Percentiles rank a stretch among this genome's conserved stretches.
These are phyloP conservation scores for Aspergillus mulundensis DNA, from an alignment of 495 filamentous ascomycete genomes.

Conservation along the genomic window DNA sequence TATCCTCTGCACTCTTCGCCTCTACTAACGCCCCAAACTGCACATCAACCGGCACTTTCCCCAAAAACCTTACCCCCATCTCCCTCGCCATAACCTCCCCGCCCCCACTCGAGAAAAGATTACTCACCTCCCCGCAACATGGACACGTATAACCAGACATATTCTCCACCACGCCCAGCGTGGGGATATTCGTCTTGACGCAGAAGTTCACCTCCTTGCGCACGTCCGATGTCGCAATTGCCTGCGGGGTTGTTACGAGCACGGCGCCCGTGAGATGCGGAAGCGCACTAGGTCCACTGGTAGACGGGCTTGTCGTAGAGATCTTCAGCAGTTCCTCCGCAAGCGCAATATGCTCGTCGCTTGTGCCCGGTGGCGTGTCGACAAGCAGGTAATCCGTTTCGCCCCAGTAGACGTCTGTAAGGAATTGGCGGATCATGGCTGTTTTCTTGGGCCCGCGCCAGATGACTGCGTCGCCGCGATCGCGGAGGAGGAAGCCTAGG, in stretches of 20 bases:
- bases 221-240: slow-evolving; percentile 87
- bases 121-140: slow-evolving; percentile 87
- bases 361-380: slow-evolving; percentile 94
- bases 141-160: slow-evolving; percentile 97
- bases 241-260: slow-evolving; percentile 94
- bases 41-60: slow-evolving; percentile 84
- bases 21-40: slow-evolving; percentile 63
- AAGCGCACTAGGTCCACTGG: slow-evolving; percentile 18
- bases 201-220: slow-evolving; percentile 97
- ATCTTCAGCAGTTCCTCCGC: slow-evolving; percentile 73
- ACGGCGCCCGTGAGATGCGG: slow-evolving; percentile 74
- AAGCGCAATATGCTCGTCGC: slow-evolving; percentile 94
- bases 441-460: slow-evolving; percentile 99
- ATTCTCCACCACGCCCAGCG: slow-evolving; percentile 92
- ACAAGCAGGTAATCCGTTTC: slow-evolving; percentile 84
- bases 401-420: slow-evolving; percentile 89
- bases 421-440: slow-evolving; percentile 95
- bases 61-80: slow-evolving; percentile 78
- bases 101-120: slow-evolving; percentile 86
- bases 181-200: slow-evolving; percentile 71
- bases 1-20: slow-evolving; percentile 46
- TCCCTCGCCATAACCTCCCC: slow-evolving; percentile 87
- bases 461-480: slow-evolving; percentile 83
- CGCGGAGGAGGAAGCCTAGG: slow-evolving; percentile 81
- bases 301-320: slow-evolving; percentile 20